Base-by-base conservation (phyloP, 2,329 filamentous ascomycete genomes). In the Huntiella moniliformis region DNA sequence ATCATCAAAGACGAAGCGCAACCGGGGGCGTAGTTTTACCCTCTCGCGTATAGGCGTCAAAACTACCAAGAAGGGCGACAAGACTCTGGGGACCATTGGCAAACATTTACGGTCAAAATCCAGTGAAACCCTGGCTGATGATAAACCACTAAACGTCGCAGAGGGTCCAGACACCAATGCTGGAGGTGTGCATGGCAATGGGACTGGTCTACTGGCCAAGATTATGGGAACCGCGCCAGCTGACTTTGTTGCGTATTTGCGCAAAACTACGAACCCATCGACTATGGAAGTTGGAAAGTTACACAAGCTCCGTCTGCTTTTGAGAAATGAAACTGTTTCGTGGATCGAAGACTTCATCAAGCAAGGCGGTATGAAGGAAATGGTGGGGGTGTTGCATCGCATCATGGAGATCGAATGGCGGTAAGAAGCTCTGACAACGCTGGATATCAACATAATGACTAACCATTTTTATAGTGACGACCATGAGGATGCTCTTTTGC, bases 371-470 rank as follows among this genome's bases (percentile, higher is more conserved):
- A 93, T 96, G 86, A 74, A 81, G 53, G 85, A 95, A 60, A 82
- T 96, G 51, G 81, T 95, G 33, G 76, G 74, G 35, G 65, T 96
- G 46, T 67, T 96, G 41, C 80, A 93, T 60, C 76, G 88, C n/a
- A 93, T 88, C 54, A 86, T 95, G 73, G 81, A 81, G 44, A 79
- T 98, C 32, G 91, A 96, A 60, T 98, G 91, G 88, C 84, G 87
- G 82, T 86, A 63, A 60, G 77, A 63, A 33, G 16, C 32, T 34
- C 10, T 28, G 10, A 4, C 28, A 4, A 13, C 10, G 34, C 5
- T 37, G 3, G 10, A 8, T 22, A 31, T 51, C 50, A 51, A 53
- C 46, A 50, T 42, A 33, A 38, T 12, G 17, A 39, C 52, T 55
- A 49, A 57, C 51, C 4, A 41, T 13, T 3, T 15, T n/a, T 17